A percentile compares a stretch with the other conserved stretches of the same genome.
Conservation (phyloP, 208 protist genomes). For the Crithidia acanthocephali region DNA sequence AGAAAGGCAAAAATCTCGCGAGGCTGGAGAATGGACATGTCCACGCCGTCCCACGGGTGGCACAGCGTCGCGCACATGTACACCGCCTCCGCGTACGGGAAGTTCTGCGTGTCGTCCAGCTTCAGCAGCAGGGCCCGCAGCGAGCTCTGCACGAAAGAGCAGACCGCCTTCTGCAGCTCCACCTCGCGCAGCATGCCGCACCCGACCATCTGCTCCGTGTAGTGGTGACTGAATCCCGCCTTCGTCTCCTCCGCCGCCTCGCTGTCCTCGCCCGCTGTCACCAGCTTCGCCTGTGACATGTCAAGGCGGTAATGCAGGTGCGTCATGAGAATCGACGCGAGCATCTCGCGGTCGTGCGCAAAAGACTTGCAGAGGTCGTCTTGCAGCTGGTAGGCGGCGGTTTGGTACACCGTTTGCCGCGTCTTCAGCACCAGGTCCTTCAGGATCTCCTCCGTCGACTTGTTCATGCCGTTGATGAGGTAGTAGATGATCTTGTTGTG, state of each 20-base stretch:
- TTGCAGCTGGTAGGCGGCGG: constrained; percentile 64
- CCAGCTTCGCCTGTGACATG: constrained; percentile 21
- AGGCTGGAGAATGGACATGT: constrained; percentile 84
- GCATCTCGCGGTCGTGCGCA: constrained; percentile 47
- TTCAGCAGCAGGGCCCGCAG: constrained; percentile 52
- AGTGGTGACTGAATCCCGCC: constrained; percentile 51
- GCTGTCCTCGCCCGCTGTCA: constrained; percentile 1
- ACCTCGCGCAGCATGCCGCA: constrained; percentile 83
- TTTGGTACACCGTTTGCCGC: constrained; percentile 53
- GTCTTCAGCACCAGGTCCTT: constrained; percentile 47
- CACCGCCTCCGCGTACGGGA: constrained; percentile 44
- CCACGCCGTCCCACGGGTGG: constrained; percentile 85
- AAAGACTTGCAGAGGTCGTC: constrained; percentile 66
- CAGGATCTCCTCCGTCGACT: constrained; percentile 45
- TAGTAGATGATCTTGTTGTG: constrained; percentile 71
- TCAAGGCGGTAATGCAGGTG: constrained; percentile 41
- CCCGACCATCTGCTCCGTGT: constrained; percentile 70
- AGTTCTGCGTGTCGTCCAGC: constrained; percentile 33
- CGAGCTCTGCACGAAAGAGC: constrained; percentile 75
- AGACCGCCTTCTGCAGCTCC: constrained; percentile 74
- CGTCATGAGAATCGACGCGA: constrained; percentile 48
- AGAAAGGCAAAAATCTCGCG: constrained; percentile 81
- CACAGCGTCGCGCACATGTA: constrained; percentile 82
- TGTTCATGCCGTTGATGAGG: constrained; percentile 54
- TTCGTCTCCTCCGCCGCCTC: constrained; percentile 18